Percentiles rank a stretch among this genome's conserved stretches.
Conservation (phyloP, 2,329 filamentous ascomycete species). For the Claviceps humidiphila region DNA sequence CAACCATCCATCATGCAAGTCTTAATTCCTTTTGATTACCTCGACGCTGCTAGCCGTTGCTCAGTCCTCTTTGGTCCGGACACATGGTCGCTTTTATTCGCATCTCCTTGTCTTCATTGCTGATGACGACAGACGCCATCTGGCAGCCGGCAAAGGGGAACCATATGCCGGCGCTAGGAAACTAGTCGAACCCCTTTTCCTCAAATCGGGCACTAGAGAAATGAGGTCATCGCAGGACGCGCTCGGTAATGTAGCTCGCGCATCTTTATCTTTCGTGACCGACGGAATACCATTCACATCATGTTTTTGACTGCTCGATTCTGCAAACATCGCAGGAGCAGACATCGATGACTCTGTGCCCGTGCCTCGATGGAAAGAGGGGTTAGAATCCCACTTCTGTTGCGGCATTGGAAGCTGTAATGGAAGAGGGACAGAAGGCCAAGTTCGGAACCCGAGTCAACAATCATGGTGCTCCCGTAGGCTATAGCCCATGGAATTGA, state of each 20-base stretch:
- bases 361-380: too few relatives aligned
- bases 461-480: too few relatives aligned
- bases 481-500: background rate
- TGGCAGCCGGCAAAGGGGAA: background rate
- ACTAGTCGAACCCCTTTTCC: background rate
- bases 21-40: background rate
- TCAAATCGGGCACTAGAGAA: background rate
- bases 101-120: background rate
- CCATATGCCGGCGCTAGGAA: background rate
- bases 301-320: too few relatives aligned
- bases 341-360: too few relatives aligned
- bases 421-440: too few relatives aligned
- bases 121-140: background rate
- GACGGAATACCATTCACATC: too few relatives aligned
- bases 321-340: too few relatives aligned
- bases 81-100: background rate
- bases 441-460: too few relatives aligned
- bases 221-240: background rate
- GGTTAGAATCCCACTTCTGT: too few relatives aligned
- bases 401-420: too few relatives aligned
- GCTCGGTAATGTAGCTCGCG: background rate
- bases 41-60: background rate
- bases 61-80: background rate
- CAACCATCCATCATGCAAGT: background rate
- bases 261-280: too few relatives aligned